phyloP scores from a whole-genome alignment of 2,329 filamentous ascomycete genomes.

The Aulographum hederae region DNA sequence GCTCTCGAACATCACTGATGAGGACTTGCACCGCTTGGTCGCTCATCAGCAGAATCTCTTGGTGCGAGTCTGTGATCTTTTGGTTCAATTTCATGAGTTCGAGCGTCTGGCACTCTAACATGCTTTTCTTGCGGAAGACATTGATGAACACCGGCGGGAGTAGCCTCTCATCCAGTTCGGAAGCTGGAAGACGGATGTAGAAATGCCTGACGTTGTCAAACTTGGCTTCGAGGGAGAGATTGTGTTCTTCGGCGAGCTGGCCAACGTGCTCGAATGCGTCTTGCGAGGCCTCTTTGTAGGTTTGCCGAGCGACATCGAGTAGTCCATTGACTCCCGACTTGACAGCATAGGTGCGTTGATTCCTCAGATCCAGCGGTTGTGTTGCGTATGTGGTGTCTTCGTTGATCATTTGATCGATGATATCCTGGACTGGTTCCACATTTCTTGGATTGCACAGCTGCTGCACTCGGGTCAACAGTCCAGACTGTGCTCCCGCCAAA shows the following conservation, averaged over 20 bases:
- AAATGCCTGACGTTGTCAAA: slow-evolving; percentile 67
- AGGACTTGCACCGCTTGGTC: slow-evolving; percentile 58
- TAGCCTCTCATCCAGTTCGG: slow-evolving; percentile 40
- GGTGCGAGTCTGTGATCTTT: slow-evolving; percentile 58
- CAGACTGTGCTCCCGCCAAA: slow-evolving; percentile 21
- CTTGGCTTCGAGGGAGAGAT: slow-evolving; percentile 46
- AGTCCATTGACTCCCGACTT: slow-evolving; percentile 67
- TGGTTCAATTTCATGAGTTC: slow-evolving; percentile 61
- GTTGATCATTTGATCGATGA: slow-evolving; percentile 58
- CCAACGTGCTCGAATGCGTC: slow-evolving; percentile 57
- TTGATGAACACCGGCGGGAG: slow-evolving; percentile 65
- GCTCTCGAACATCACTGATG: slow-evolving; percentile 49
- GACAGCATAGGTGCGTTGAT: slow-evolving; percentile 80
- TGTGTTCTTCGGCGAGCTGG: slow-evolving; percentile 32
- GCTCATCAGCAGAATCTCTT: slow-evolving; percentile 69
- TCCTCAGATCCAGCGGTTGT: slow-evolving; percentile 66
- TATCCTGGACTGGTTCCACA: slow-evolving; percentile 38
- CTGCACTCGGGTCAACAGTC: not conserved
- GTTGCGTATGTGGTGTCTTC: slow-evolving; percentile 63
- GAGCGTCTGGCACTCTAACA: slow-evolving; percentile 74
- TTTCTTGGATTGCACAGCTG: slow-evolving; percentile 47
- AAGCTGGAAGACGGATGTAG: slow-evolving; percentile 48
- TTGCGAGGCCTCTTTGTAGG: slow-evolving; percentile 73
- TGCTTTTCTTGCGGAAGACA: slow-evolving; percentile 49
- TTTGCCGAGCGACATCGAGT: slow-evolving; percentile 72